These are phyloP conservation scores for Erysimum cheiranthoides DNA, from an alignment of 345 rosid genomes.

Conservation along the genomic window DNA sequence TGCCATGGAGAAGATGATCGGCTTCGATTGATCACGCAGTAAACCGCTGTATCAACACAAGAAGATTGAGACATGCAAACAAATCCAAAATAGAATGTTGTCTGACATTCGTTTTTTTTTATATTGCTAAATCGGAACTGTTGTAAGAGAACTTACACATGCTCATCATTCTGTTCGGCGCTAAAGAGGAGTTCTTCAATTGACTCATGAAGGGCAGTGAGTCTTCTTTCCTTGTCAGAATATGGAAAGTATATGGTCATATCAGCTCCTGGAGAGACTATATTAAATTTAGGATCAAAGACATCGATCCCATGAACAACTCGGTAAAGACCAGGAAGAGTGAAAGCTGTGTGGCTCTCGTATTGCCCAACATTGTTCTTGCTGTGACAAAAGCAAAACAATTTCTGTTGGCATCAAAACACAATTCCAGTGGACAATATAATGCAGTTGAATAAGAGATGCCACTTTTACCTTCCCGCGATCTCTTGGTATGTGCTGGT, in stretches of 20 bases:
- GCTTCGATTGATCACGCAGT: conserved; percentile 55
- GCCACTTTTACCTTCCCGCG: conserved; percentile 52
- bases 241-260: conserved; percentile 67
- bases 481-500: conserved; percentile 64
- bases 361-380: conserved; percentile 65
- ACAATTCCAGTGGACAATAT: conserved; percentile 5
- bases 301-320: conserved; percentile 73
- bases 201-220: conserved; percentile 56
- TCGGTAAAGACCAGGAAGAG: conserved; percentile 65
- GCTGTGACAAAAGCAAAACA: conserved; percentile 42
- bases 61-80: conserved; percentile 16
- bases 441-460: background rate
- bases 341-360: conserved; percentile 67
- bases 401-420: conserved; percentile 19
- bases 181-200: conserved; percentile 58
- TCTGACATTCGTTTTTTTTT: background rate
- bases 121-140: background rate
- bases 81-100: background rate
- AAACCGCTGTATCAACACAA: conserved; percentile 48
- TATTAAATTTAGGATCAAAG: conserved; percentile 67
- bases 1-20: conserved; percentile 73
- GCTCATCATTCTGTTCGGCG: conserved; percentile 57
- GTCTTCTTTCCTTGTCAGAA: conserved; percentile 57
- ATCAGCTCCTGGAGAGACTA: conserved; percentile 74
- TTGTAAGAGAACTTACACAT: conserved; percentile 53